phyloP scores from a whole-genome alignment of 139 green algal species.

The Diplosphaera chodatii region DNA sequence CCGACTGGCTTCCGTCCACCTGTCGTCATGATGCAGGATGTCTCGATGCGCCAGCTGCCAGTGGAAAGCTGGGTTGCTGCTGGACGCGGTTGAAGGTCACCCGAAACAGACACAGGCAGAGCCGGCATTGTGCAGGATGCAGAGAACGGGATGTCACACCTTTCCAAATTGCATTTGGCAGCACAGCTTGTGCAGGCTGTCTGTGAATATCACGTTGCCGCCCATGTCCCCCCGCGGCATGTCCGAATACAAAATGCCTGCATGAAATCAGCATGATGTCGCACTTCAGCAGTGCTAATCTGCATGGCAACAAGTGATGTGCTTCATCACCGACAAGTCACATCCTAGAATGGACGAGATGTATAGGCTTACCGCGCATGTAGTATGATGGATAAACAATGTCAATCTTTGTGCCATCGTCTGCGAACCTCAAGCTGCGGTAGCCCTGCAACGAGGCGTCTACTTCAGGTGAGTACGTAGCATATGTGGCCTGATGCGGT shows the following conservation, averaged over 20 bases:
- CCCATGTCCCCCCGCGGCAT: constrained; percentile 15
- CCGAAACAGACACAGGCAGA: too few species aligned
- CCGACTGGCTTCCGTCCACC: constrained; percentile 23
- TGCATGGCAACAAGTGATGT: too few species aligned
- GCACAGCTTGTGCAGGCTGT: constrained; percentile 3
- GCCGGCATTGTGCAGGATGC: too few species aligned
- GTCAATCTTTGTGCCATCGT: constrained; percentile 52
- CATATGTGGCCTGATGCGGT: too few species aligned
- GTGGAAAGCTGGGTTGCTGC: too few species aligned
- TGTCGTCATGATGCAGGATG: too few species aligned
- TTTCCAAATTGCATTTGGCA: constrained; percentile 42
- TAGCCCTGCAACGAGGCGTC: constrained; percentile 24
- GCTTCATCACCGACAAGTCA: too few species aligned
- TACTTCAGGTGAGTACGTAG: too few species aligned
- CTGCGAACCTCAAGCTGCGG: constrained; percentile 52
- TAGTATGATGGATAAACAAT: constrained; percentile 63
- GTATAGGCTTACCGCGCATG: constrained; percentile 48
- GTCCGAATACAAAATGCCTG: constrained; percentile 17
- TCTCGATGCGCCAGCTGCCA: too few species aligned
- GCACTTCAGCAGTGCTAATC: too few species aligned
- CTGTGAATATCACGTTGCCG: constrained; percentile 12
- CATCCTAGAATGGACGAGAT: too few species aligned
- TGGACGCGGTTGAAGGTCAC: too few species aligned
- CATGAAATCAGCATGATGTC: not conserved
- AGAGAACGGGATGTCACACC: not conserved